Percentiles rank a stretch among this genome's conserved stretches.
Conservation (phyloP, 208 protist genomes). For the Crithidia brevicula region DNA sequence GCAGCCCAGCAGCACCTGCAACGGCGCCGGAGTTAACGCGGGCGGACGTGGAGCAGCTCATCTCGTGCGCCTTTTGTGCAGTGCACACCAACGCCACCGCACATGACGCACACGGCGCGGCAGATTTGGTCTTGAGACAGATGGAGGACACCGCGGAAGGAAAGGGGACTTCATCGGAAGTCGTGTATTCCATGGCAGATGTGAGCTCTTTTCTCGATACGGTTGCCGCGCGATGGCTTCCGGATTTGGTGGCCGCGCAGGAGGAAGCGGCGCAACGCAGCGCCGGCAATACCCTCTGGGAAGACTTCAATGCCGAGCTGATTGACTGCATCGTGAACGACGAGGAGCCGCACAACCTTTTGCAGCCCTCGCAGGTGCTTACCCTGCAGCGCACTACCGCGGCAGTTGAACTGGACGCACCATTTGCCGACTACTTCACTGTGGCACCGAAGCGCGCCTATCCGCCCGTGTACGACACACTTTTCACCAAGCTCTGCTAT, state of each 20-base stretch:
- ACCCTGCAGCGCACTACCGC: slow-evolving; percentile 39
- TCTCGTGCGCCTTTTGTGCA: slow-evolving; percentile 65
- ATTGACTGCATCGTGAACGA: slow-evolving; percentile 77
- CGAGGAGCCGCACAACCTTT: slow-evolving; percentile 59
- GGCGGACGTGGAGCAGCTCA: slow-evolving; percentile 57
- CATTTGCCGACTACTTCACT: slow-evolving; percentile 59
- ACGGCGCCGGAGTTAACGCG: slow-evolving; percentile 38
- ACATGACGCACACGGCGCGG: background rate
- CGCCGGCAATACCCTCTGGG: slow-evolving; percentile 11
- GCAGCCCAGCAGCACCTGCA: slow-evolving; percentile 3
- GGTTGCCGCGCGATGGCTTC: slow-evolving; percentile 51
- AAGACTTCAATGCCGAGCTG: slow-evolving; percentile 51
- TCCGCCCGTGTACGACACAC: slow-evolving; percentile 56
- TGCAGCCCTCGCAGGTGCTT: slow-evolving; percentile 58
- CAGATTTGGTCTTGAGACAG: slow-evolving; percentile 10
- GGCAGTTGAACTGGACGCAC: slow-evolving; percentile 45
- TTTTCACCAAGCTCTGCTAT: slow-evolving; percentile 41
- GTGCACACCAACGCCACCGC: slow-evolving; percentile 63
- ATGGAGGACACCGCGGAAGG: background rate
- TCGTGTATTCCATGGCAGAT: slow-evolving; percentile 45
- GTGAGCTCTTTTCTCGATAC: slow-evolving; percentile 50
- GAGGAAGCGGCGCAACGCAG: slow-evolving; percentile 10
- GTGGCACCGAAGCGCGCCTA: slow-evolving; percentile 37
- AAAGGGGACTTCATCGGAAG: background rate
- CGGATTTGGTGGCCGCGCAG: slow-evolving; percentile 29